A percentile compares a stretch with the other conserved stretches of the same genome.
Evolutionary conservation across 805 yeast genomes (phyloP).

Genomic region (Sugiyamaella smithiae): DNA sequence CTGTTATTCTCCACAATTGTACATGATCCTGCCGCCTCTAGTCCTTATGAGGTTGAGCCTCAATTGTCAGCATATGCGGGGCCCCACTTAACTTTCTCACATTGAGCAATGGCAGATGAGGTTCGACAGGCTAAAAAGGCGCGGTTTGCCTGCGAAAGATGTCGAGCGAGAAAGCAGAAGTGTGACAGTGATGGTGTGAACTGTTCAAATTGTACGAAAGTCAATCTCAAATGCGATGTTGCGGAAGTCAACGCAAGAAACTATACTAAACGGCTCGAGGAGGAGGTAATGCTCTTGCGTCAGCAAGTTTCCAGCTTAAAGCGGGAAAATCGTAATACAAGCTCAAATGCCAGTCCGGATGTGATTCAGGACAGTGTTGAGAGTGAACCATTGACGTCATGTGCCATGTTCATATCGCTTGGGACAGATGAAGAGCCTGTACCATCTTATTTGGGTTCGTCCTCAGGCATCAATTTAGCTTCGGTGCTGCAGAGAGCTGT

Average conservation of each 20-base stretch:
- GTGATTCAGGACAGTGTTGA: neutral
- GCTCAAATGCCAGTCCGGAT: neutral
- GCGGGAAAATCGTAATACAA: neutral
- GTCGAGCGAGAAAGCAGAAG: constrained; percentile 13
- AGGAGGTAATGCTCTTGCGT: constrained; percentile 2
- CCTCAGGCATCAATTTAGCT: constrained; percentile 12
- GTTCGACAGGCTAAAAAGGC: constrained; percentile 4
- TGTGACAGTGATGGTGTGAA: constrained; percentile 13
- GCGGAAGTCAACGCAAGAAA: neutral
- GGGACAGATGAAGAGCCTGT: constrained; percentile 11
- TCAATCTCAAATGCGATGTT: constrained; percentile 5
- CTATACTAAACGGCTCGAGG: constrained; percentile 9
- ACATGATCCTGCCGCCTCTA: too few species aligned
- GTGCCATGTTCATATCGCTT: constrained; percentile 13
- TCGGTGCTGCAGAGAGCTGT: constrained; percentile 10
- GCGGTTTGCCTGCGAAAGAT: constrained; percentile 12
- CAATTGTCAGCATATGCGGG: too few species aligned
- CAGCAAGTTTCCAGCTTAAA: neutral
- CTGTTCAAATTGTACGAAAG: constrained; percentile 13
- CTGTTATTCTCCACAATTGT: too few species aligned
- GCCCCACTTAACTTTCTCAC: too few species aligned
- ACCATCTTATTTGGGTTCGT: constrained; percentile 9
- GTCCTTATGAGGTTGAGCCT: too few species aligned
- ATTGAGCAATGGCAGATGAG: neutral
- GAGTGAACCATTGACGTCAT: neutral